phyloP scores from a whole-genome alignment of 306 rosid genomes.

The Glycine soja region DNA sequence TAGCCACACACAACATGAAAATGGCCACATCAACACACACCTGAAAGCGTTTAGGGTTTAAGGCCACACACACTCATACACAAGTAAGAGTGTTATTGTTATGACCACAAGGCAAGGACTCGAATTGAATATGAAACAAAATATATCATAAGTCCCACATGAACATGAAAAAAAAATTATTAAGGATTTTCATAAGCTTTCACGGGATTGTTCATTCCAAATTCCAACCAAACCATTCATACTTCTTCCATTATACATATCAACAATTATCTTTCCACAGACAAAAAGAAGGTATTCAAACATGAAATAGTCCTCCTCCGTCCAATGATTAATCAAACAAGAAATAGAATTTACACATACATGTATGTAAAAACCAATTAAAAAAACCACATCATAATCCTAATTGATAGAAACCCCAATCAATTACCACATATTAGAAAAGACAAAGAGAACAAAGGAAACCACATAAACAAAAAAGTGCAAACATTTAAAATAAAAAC shows the following conservation, averaged over 20 bases:
- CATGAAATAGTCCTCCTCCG: neutral
- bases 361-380: neutral
- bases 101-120: constrained; percentile 14
- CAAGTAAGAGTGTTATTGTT: neutral
- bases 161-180: neutral
- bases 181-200: constrained; percentile 30
- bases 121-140: neutral
- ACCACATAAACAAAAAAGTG: neutral
- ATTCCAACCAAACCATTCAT: constrained; percentile 16
- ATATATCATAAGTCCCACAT: neutral
- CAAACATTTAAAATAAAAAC: neutral
- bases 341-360: neutral
- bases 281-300: neutral
- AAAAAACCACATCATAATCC: neutral
- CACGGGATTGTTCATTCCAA: neutral
- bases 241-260: constrained; percentile 17
- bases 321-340: constrained; percentile 9
- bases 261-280: neutral
- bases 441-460: neutral
- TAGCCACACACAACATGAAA: too few species aligned
- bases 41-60: neutral
- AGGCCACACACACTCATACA: too few species aligned
- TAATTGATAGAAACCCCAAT: constrained; percentile 31
- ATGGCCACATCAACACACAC: too few species aligned
- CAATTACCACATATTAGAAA: constrained; percentile 35